A percentile compares a stretch with the other conserved stretches of the same genome.
phyloP scores from a whole-genome alignment of 176 grass and related monocot species.

The Guadua angustifolia region DNA sequence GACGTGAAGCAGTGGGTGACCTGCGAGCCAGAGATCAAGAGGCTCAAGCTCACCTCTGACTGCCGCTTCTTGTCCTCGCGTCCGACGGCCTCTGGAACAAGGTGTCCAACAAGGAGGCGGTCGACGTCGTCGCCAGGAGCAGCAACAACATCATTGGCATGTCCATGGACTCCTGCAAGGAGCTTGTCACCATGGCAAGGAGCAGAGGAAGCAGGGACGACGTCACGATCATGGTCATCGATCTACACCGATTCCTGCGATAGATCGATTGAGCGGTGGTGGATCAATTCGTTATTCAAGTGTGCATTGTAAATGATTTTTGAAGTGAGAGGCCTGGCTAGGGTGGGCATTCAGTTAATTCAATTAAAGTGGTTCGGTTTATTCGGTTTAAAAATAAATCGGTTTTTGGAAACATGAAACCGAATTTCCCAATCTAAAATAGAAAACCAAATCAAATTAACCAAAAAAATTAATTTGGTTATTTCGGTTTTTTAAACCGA shows the following conservation, averaged over 20 bases:
- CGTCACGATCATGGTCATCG: constrained; percentile 73
- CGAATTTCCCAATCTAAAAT: no score
- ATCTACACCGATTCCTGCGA: constrained; percentile 52
- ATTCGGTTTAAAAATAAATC: no score
- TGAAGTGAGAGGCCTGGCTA: no score
- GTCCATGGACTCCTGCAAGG: constrained; percentile 54
- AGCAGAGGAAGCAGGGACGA: constrained; percentile 73
- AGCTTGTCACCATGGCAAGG: constrained; percentile 54
- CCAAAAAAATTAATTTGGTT: no score
- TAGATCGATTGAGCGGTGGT: neutral
- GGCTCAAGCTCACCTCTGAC: constrained; percentile 43
- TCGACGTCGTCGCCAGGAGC: constrained; percentile 45
- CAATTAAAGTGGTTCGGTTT: no score
- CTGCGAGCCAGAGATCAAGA: constrained; percentile 59
- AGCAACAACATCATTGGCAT: neutral
- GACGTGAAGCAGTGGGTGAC: constrained; percentile 77
- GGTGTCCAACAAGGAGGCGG: constrained; percentile 74
- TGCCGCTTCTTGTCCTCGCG: constrained; percentile 64
- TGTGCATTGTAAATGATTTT: no score
- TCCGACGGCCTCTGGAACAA: constrained; percentile 88
- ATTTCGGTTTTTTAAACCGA: no score
- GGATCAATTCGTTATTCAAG: no score
- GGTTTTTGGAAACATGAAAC: no score
- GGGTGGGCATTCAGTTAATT: no score
- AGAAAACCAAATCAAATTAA: no score